Conservation (phyloP, 2,329 filamentous ascomycete genomes). For the Fusarium circinatum region DNA sequence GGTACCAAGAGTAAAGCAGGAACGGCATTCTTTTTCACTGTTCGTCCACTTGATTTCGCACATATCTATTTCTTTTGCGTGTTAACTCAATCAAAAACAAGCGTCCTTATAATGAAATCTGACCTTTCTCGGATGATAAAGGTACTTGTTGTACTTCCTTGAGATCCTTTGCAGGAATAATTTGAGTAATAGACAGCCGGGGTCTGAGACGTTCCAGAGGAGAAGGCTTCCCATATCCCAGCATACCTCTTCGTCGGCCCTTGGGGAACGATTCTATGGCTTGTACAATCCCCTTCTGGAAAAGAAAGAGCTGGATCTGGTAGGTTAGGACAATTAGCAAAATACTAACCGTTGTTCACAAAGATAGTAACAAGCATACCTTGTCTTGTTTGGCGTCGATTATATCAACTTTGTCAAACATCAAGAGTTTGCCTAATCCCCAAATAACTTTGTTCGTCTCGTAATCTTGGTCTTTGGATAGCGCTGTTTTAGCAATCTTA, state of each 20-base stretch:
- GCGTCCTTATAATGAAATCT: no score
- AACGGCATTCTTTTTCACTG: no score
- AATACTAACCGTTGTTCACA: fast-evolving
- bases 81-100: fast-evolving
- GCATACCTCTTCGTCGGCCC: background rate
- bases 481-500: fast-evolving
- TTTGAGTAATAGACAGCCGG: fast-evolving
- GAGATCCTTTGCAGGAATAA: background rate
- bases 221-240: background rate
- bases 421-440: background rate
- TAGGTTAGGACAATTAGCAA: fast-evolving
- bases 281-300: fast-evolving
- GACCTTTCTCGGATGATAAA: fast-evolving
- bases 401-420: background rate
- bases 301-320: fast-evolving
- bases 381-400: fast-evolving
- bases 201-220: fast-evolving
- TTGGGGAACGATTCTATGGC: background rate
- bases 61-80: fast-evolving
- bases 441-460: fast-evolving
- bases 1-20: background rate
- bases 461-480: background rate
- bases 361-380: background rate
- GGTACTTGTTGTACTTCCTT: fast-evolving
- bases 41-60: background rate